phyloP scores from a whole-genome alignment of 345 rosid species.

The Boechera retrofracta region DNA sequence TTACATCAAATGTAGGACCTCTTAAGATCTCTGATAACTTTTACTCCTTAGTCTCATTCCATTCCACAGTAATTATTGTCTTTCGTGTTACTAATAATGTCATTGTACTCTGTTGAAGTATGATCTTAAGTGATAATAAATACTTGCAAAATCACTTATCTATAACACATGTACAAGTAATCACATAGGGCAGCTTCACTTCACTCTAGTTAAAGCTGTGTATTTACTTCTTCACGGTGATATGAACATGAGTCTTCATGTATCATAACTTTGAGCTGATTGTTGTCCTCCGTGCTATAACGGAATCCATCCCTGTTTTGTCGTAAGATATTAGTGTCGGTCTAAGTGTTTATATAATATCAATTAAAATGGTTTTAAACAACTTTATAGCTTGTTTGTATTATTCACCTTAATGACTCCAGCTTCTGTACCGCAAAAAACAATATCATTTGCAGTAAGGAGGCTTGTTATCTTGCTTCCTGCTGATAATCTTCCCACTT shows the following conservation, averaged over 20 bases:
- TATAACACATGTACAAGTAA: conserved; percentile 31
- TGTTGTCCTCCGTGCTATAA: conserved; percentile 49
- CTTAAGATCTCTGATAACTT: not conserved
- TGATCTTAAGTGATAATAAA: conserved; percentile 5
- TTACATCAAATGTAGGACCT: conserved; percentile 31
- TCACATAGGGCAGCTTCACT: conserved; percentile 34
- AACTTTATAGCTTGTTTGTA: conserved; percentile 10
- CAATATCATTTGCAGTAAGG: conserved; percentile 72
- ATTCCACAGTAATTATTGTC: conserved; percentile 7
- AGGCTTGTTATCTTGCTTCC: conserved; percentile 92
- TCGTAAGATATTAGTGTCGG: conserved; percentile 15
- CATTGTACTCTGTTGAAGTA: conserved; percentile 9
- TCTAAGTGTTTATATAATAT: not conserved
- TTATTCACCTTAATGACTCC: conserved; percentile 80
- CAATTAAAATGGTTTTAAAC: not conserved
- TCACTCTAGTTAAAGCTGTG: conserved; percentile 34
- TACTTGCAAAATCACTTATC: conserved; percentile 24
- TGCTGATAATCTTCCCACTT: conserved; percentile 87
- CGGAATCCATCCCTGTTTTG: conserved; percentile 88
- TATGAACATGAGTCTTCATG: conserved; percentile 18
- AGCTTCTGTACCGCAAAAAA: conserved; percentile 84
- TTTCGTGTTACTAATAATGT: conserved; percentile 10
- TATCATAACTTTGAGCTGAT: conserved; percentile 27
- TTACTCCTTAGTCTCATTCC: conserved; percentile 11
- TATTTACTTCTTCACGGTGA: conserved; percentile 35